Evolutionary conservation across 208 protist genomes (phyloP), one percentile per base, ranked within the genome.

Genomic region (Leishmania gerbilli): DNA sequence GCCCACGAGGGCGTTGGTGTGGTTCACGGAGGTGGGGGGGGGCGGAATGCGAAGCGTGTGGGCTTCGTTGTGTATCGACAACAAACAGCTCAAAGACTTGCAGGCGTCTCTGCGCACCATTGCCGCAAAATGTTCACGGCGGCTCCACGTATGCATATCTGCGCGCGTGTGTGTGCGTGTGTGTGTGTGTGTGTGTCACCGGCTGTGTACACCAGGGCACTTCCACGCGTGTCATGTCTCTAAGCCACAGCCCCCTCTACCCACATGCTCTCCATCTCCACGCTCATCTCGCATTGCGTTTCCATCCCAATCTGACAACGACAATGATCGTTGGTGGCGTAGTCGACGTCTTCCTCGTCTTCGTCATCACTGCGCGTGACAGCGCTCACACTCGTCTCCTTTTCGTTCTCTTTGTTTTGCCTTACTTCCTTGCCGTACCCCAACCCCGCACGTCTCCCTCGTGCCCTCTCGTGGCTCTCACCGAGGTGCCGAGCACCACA

Each of bases 231-330:
- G 40, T 49, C 68, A 19, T 45, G 68, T 11, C 40, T 72, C 40
- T 51, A 49, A 49, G 24, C 4, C 64, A 19, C 31, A 8, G 1
- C 6, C 68, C 40, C 40, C 45, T 87, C 21, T 82, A 37, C 75
- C 55, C 31, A 49, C 71, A 69, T 86, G 19, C 77, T 71, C 84
- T 76, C 80, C 34, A 27, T 84, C 71, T 60, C 65, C 37, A 24
- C 34, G 15, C 45, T 83, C 58, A 40, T 86, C 27, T 89, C 37
- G 19, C 67, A 49, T 86, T 72, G 34, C 40, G 19, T 49, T 49
- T 19, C 19, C 40, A 49, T 31, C 24, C 40, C 40, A 72, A 37
- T 31, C 40, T 69, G 51, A 27, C 77, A 3, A 67, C 37, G 31
- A 21, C 27, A 21, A 37, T 67, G 31, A 37, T n/a, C 31, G 4